Base-by-base conservation (phyloP, 2,329 filamentous ascomycete species). In the Clarireedia monteithiana region DNA sequence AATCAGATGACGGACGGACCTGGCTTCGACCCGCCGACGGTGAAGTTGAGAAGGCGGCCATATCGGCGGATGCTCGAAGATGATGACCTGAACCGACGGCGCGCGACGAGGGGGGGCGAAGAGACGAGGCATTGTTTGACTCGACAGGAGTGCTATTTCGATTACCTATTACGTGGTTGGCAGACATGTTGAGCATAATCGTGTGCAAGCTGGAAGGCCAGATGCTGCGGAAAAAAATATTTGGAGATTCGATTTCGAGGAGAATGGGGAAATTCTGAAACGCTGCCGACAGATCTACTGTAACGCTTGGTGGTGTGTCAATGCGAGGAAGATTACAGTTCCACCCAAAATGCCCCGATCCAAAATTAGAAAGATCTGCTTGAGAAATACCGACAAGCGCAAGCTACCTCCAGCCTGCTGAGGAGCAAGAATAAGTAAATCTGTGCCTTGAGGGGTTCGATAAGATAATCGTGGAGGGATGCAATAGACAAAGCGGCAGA, bases 111-210 rank as follows among this genome's bases (percentile, higher is more conserved):
- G 91, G 89, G 48, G 91, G 89, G 60, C 92, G 88, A 67, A 96
- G 85, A 62, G 89, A 85, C 53, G 86, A 86, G 59, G 88, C 84
- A 68, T 85, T 90, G 66, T 85, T 87, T 53, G 88, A 89, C 77
- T 97, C 94, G 55, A 67, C 63, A 20, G 94, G 94, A 47, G 92
- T 97, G 80, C 91, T 97, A 75, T 97, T 97, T 68, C 94, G 88
- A 75, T 97, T 97, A 64, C 84, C 83, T 71, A 85, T 82, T 34
- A 53, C 24, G 49, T 56, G 54, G 36, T 47, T 44, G 66, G 84
- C 83, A 72, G 87, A 83, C 81, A 84, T 84, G 60, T 78, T 66
- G 61, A 78, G 36, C 53, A 55, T 55, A 50, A 38, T 30, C 50
- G 46, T 55, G 40, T 34, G 30, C 40, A 10, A 24, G 36, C 45